phyloP scores from a whole-genome alignment of 768 basidiomycete species.

The Lentinula boryana region DNA sequence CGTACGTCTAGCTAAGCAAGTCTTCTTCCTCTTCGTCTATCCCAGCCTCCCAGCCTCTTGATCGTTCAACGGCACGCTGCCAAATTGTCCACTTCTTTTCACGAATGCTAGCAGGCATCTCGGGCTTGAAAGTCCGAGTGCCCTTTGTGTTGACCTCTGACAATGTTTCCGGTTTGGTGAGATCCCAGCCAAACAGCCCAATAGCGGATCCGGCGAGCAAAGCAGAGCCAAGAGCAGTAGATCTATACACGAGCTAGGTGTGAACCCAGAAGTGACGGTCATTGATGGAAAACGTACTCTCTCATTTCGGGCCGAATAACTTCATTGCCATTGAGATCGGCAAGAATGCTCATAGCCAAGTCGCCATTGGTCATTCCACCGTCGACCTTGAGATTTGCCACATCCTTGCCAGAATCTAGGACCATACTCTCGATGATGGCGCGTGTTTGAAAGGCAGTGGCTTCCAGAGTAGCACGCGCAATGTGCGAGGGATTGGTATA shows the following conservation, averaged over 20 bases:
- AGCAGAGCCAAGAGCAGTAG: conserved; percentile 95
- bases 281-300: conserved; percentile 55
- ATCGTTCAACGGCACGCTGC: conserved; percentile 85
- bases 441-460: conserved; percentile 92
- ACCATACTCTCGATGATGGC: conserved; percentile 96
- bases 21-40: background rate
- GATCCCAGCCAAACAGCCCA: conserved; percentile 87
- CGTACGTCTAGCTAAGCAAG: background rate
- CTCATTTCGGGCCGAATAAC: conserved; percentile 95
- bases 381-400: conserved; percentile 89
- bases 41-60: conserved; percentile 64
- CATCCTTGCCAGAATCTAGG: conserved; percentile 70
- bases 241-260: conserved; percentile 38
- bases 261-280: background rate
- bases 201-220: conserved; percentile 89
- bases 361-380: conserved; percentile 97
- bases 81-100: conserved; percentile 71
- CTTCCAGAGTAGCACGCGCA: conserved; percentile 91
- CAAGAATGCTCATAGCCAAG: conserved; percentile 78
- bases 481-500: conserved; percentile 92
- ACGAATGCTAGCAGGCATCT: conserved; percentile 45
- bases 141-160: conserved; percentile 83
- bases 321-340: conserved; percentile 86
- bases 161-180: conserved; percentile 80
- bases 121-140: conserved; percentile 61